Evolutionary conservation across 1,139 yeast genomes (phyloP), one percentile per base, ranked within the genome.

Genomic region (Pichia sp.): DNA sequence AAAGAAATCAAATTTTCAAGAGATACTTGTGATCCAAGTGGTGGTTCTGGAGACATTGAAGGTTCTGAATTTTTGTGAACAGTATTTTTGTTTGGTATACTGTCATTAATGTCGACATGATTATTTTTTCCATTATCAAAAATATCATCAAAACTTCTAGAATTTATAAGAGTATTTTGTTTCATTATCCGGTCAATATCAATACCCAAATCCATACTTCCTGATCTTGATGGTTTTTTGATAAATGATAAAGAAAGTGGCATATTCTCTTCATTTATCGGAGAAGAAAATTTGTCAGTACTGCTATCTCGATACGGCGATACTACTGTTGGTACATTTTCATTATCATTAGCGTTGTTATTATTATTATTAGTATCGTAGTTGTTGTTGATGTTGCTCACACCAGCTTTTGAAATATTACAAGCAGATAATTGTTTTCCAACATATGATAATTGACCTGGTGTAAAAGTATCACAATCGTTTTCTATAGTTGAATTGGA

Each of bases 191-290:
- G 48, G 19, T 62, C 62, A 8, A 53, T 41, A 41, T 60, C 62
- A 2, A 50, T 48, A 25, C 47, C 54, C 1, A 48, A 46, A 33
- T 45, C 46, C 54, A 51, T 51, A 5, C 64, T 61, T 19, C 49
- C 54, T 1, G 67, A 63, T 36, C 69, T 46, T 2, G 69, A 61
- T 3, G 69, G 69, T 46, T 58, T 57, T 39, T 63, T 55, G 25
- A 65, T 41, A 47, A 65, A 66, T 2, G 67, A 60, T 14, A 66
- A 48, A 1, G 69, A 65, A 16, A 65, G 47, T 3, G 68, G 67
- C 18, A 63, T 16, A 42, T 57, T 60, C n/a, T 52, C 56, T 7
- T 60, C 62, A 31, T 42, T 48, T n/a, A n/a, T 19, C 39, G n/a
- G 22, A 34, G 44, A n/a, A 33, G 28, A 5, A 9, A 5, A 11